These are phyloP conservation scores for Ensete glaucum DNA, from an alignment of 176 grass and related monocot species.

Conservation along the genomic window DNA sequence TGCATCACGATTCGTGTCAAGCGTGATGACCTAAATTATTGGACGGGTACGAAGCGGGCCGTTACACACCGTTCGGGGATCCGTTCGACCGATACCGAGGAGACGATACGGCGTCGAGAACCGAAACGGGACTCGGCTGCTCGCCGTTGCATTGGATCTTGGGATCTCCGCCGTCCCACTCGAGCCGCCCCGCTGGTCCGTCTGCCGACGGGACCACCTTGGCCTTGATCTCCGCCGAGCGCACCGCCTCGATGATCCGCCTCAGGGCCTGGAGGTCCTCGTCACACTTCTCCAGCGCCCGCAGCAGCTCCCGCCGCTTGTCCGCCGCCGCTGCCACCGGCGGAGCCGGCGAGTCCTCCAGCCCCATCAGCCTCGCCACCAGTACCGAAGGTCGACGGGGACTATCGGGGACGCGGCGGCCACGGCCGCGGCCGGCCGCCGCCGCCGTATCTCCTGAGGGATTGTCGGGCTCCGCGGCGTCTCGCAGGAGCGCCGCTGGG, in stretches of 20 bases:
- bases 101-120: constrained; percentile 76
- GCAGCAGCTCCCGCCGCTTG: constrained; percentile 76
- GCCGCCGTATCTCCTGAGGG: constrained; percentile 49
- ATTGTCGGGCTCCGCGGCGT: constrained; percentile 74
- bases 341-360: constrained; percentile 38
- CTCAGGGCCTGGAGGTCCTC: constrained; percentile 80
- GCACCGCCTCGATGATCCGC: constrained; percentile 77
- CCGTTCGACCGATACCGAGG: constrained; percentile 71
- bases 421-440: neutral
- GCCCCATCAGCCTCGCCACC: constrained; percentile 89
- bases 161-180: constrained; percentile 19
- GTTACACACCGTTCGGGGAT: constrained; percentile 15
- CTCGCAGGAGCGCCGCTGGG: constrained; percentile 50
- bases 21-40: neutral
- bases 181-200: neutral
- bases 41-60: neutral
- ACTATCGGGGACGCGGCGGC: constrained; percentile 35
- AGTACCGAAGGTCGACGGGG: constrained; percentile 38
- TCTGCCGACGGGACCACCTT: constrained; percentile 20
- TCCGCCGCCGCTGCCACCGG: constrained; percentile 35
- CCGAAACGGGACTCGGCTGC: constrained; percentile 65
- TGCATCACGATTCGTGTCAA: constrained; percentile 14
- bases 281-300: constrained; percentile 93
- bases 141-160: constrained; percentile 15
- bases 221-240: constrained; percentile 43